Evolutionary conservation across 106 monocot species (phyloP), one percentile per base, ranked within the genome.

Genomic region (Ottelia alismoides): DNA sequence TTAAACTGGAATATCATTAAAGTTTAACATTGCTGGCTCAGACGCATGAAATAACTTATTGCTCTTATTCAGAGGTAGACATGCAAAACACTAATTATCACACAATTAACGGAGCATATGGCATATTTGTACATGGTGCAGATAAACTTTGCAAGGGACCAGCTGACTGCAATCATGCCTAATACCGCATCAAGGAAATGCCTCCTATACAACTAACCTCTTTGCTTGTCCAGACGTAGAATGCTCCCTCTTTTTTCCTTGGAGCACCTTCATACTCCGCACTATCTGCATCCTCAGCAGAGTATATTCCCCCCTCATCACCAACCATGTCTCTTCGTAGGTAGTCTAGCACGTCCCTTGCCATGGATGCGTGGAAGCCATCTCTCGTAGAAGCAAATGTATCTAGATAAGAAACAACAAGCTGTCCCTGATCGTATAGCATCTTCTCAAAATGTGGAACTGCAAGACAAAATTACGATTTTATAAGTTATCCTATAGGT

Each of bases 371-470:
- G 63, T 94, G 88, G 45, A 76, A 78, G 25, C 23, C 47, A 54
- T 94, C 93, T 65, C 64, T 75, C 27, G 88, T 88, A 35, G 78
- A 56, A 25, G 64, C 49, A 63, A 81, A 94, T 25, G 80, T 65
- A 75, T 88, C 88, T 50, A 94, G 30, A 62, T 84, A 94, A 50
- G 65, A 67, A 78, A 88, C 84, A 28, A 57, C 81, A 56, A 94
- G 72, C 62, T 94, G 94, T 19, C 80, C 88, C 63, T 94, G 94
- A 60, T 94, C 94, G 30, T 94, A 94, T 57, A 94, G 49, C 94
- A 94, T 94, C 76, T 94, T 94, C 58, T 94, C 94, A 68, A 94
- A 94, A 79, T 94, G 94, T 28, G 94, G 94, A 56, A 94, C 94
- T 94, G 78, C 61, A 76, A 56, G 31, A 50, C 26, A 40, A 23